Conservation (phyloP, 208 protist genomes). For the Leptomonas seymouri region DNA sequence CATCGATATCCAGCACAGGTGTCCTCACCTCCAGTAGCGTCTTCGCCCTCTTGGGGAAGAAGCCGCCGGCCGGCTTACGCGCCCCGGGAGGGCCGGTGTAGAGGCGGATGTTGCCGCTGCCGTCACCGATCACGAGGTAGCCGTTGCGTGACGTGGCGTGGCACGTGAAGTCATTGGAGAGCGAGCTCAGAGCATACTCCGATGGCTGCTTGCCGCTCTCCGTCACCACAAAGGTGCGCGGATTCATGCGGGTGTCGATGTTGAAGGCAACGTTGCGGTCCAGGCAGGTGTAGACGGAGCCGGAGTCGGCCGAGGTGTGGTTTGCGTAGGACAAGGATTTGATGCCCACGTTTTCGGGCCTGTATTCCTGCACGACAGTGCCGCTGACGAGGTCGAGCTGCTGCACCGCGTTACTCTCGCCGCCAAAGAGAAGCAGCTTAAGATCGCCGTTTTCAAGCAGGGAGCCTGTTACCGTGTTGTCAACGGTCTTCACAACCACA, state of each 20-base stretch:
- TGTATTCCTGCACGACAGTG: conserved; percentile 54
- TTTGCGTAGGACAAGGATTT: conserved; percentile 45
- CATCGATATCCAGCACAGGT: conserved; percentile 59
- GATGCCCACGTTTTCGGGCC: conserved; percentile 29
- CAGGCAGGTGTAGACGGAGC: conserved; percentile 57
- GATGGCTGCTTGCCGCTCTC: conserved; percentile 38
- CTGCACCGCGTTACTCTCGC: conserved; percentile 35
- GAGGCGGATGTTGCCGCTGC: conserved; percentile 55
- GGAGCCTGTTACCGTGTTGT: conserved; percentile 32
- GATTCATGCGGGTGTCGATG: conserved; percentile 67
- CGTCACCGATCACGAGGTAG: conserved; percentile 64
- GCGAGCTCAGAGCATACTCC: conserved; percentile 43
- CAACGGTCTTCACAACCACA: conserved; percentile 32
- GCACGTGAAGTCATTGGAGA: conserved; percentile 52
- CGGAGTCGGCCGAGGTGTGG: conserved; percentile 40
- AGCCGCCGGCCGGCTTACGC: conserved; percentile 40
- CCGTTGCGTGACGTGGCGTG: conserved; percentile 58
- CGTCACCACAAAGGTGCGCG: conserved; percentile 42
- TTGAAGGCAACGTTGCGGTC: conserved; percentile 61
- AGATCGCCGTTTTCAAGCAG: conserved; percentile 59
- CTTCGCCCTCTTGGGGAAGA: conserved; percentile 63
- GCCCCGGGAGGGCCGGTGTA: conserved; percentile 64
- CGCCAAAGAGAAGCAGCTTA: conserved; percentile 51
- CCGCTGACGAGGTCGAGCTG: conserved; percentile 56
- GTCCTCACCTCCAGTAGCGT: conserved; percentile 57